A percentile compares a stretch with the other conserved stretches of the same genome.
Conservation (phyloP, 176 grass and related monocot genomes). For the Melocanna baccifera region DNA sequence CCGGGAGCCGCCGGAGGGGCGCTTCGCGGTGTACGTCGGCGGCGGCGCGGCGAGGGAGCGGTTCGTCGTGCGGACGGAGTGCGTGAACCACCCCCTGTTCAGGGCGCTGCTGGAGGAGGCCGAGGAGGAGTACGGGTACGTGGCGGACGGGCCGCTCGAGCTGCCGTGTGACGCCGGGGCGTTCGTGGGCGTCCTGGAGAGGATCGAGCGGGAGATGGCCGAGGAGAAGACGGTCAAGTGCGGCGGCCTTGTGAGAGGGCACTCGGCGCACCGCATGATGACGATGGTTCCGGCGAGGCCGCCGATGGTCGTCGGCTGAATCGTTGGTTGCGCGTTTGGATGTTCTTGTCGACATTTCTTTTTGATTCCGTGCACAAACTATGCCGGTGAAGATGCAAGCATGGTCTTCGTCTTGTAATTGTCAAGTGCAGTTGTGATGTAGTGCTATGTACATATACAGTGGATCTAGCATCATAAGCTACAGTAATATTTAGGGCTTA, state of each 20-base stretch:
- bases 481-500: not conserved
- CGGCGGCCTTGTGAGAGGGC: slow-evolving; percentile 1
- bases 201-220: slow-evolving; percentile 40
- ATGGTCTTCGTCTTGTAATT: not conserved
- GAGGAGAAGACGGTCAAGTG: slow-evolving; percentile 5
- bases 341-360: not conserved
- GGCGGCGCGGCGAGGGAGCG: slow-evolving; percentile 34
- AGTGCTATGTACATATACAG: not conserved
- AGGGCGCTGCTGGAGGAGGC: slow-evolving; percentile 52
- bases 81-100: slow-evolving; percentile 60
- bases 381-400: not conserved
- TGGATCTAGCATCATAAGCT: not conserved
- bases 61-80: slow-evolving; percentile 54
- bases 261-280: not conserved
- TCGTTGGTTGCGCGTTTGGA: not conserved
- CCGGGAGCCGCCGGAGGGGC: slow-evolving; percentile 23
- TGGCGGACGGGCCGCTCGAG: slow-evolving; percentile 40
- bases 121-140: slow-evolving; percentile 41
- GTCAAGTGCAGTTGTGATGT: not conserved
- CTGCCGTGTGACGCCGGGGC: slow-evolving; percentile 39
- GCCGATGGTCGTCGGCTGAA: not conserved
- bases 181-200: slow-evolving; percentile 34
- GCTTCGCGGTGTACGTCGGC: slow-evolving; percentile 51
- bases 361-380: not conserved
- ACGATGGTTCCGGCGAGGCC: not conserved